Evolutionary conservation across 2,329 filamentous ascomycete genomes (phyloP), one percentile per base, ranked within the genome.

Genomic region (Xylariaceae sp.): DNA sequence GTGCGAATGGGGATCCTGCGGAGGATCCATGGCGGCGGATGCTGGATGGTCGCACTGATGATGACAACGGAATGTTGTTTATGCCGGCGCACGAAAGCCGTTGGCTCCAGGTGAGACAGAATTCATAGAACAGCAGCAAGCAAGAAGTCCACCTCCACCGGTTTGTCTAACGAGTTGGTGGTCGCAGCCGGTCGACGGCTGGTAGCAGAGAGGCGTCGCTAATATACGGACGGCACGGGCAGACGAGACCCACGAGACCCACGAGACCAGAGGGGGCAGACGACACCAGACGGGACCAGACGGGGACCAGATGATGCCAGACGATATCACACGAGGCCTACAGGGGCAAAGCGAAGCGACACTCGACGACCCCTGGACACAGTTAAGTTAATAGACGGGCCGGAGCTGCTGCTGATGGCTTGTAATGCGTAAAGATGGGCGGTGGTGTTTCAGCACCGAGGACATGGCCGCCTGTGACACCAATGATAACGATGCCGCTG

Each of bases 1-100:
- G 60, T 74, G 76, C 59, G 73, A 73, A 47, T 74, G 69, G 44
- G 76, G 71, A 70, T 81, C 79, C 80, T 82, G 82, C 67, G 57
- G 69, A 41, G 77, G 72, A 70, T 81, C 80, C 80, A 82, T 82
- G 67, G 57, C 69, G 66, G 59, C 69, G 30, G 56, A 23, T 41
- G 52, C 57, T 37, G 34, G 52, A 18, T 37, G 11, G 57, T 58
- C 57, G 50, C 58, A 57, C 64, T 57, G 62, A 54, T 60, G 59
- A 60, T 60, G 59, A 60, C 58, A 60, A 49, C 41, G 5, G 13
- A 45, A 58, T 49, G 51, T 57, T 57, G 51, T 57, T 57, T 63
- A 61, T 51, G 56, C 56, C 55, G 55, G 55, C 61, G 56, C 66
- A 61, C 59, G 54, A 58, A 62, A 55, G 54, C 55, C 53, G 52